These are phyloP conservation scores for Ceratorhiza oryzae-sativae DNA, from an alignment of 1,284 basidiomycete species.

Conservation along the genomic window DNA sequence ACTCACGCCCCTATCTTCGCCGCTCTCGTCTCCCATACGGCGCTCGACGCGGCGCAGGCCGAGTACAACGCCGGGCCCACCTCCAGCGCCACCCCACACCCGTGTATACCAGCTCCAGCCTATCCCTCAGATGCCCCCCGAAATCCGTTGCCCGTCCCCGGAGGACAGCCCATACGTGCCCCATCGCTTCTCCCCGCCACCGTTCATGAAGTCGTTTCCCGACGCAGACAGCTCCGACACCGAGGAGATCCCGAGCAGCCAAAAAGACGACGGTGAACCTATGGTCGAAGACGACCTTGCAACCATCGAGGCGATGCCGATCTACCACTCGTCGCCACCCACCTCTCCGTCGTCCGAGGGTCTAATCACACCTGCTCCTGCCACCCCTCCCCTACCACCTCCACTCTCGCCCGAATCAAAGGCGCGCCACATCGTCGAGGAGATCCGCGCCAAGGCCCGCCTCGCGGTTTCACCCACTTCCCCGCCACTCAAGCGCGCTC, in stretches of 20 bases:
- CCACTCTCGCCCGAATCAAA: slow-evolving; percentile 28
- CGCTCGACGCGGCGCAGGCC: background rate
- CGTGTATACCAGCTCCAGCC: slow-evolving; percentile 6
- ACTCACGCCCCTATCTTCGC: background rate
- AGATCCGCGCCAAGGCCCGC: slow-evolving; percentile 34
- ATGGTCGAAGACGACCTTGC: slow-evolving; percentile 14
- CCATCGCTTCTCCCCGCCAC: slow-evolving; percentile 12
- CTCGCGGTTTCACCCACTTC: background rate
- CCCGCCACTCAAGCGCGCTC: slow-evolving; percentile 18
- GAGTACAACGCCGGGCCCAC: background rate
- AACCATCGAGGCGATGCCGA: slow-evolving; percentile 25
- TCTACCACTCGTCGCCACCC: slow-evolving; percentile 28
- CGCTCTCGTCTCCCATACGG: background rate
- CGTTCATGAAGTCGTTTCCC: slow-evolving; percentile 1
- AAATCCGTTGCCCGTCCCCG: slow-evolving; percentile 18
- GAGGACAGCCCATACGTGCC: background rate
- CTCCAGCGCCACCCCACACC: background rate
- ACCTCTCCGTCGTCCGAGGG: slow-evolving; percentile 5
- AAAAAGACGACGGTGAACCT: slow-evolving; percentile 24
- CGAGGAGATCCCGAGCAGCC: slow-evolving; percentile 29
- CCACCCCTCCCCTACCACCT: background rate
- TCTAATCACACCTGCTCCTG: slow-evolving; percentile 5
- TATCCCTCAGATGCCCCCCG: slow-evolving; percentile 10
- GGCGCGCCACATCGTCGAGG: slow-evolving; percentile 25
- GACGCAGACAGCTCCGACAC: slow-evolving; percentile 6